Base-by-base conservation (phyloP, 495 filamentous ascomycete genomes). In the Talaromyces proteolyticus region DNA sequence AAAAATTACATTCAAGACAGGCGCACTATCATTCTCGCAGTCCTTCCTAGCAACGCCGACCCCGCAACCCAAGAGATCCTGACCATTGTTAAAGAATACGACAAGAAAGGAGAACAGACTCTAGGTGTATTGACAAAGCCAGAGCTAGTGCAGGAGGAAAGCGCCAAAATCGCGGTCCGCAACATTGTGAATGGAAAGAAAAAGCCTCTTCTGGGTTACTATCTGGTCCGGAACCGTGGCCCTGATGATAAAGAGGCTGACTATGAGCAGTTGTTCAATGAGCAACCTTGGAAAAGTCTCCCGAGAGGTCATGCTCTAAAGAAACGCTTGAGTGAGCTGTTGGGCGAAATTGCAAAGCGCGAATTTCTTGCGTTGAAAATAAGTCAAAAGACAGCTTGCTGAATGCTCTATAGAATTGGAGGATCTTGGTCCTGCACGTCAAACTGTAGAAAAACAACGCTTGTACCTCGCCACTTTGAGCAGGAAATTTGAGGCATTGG, bases 11-110 rank as follows among this genome's bases (percentile, higher is more conserved):
- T 89, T 60, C 51, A 39, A 2, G 68, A 79, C 21, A 47, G 63
- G 0, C 65, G 81, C 2, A 80, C 72, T 53, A 82, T 88, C 46
- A 82, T 87, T 34, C 68, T 88, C 0, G 80, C 82, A 0, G 78
- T 88, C 0, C 66, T 88, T 0, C 70, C 66, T 3, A 80, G 79
- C 0, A 71, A 69, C 12, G 66, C 62, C 19, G 72, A 82, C 47
- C 68, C 69, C 34, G 62, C 71, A 6, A 70, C 71, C 24, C 82
- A 86, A 49, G 54, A 62, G 1, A 65, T 85, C 3, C 38, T 82
- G 2, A 55, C 63, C 0, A 55, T 70, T 4, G 69, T 68, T 1
- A 57, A 63, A 44, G 50, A 58, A 14, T 59, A 70, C 25, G 78
- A 81, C 47, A 52, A 59, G 0, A 50, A 54, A 8, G 60, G 73